Evolutionary conservation across 768 basidiomycete genomes (phyloP), one percentile per base, ranked within the genome.

Genomic region (Calocybe indica): DNA sequence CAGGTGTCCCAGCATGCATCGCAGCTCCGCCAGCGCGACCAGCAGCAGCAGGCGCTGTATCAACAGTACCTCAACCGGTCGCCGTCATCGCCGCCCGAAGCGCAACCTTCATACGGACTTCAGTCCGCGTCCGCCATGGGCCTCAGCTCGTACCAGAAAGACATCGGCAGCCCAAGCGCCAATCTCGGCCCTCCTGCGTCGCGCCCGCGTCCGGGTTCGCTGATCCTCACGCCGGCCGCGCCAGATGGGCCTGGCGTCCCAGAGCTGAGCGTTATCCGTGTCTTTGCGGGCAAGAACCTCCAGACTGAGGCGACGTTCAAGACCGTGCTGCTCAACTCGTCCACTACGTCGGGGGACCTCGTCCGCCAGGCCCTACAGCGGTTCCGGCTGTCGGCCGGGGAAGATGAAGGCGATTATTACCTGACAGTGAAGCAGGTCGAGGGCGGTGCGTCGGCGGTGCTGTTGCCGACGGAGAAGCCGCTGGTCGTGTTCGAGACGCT

Each of bases 251-350:
- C 76, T 0, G 72, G 72, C 6, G 79, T 88, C 3, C 90, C 88
- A 0, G 85, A 93, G 46, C 78, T 99, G 47, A 96, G 87, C 56
- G 96, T 99, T 52, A 85, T 99, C 43, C 88, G 96, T 22, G 83
- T 99, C 35, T 99, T 99, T 60, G 94, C 95, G 0, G 96, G 95
- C 29, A 82, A 86, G 54, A 77, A 90, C 54, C 62, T 98, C 53
- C 84, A 92, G 62, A 91, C 92, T 0, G 94, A 98, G 57, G 92
- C 93, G 2, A 96, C 95, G 5, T 99, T 99, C 78, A 98, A 98
- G 72, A 98, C 96, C 5, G 96, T 95, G 1, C 68, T 98, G 12
- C 77, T 98, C 47, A 97, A 94, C 58, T 72, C 87, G 5, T 83
- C 82, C 1, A 97, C 95, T 0, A 88, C 86, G 0, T 80, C 91